phyloP scores from a whole-genome alignment of 139 green algal genomes.

The Tetradesmus lagerheimii region DNA sequence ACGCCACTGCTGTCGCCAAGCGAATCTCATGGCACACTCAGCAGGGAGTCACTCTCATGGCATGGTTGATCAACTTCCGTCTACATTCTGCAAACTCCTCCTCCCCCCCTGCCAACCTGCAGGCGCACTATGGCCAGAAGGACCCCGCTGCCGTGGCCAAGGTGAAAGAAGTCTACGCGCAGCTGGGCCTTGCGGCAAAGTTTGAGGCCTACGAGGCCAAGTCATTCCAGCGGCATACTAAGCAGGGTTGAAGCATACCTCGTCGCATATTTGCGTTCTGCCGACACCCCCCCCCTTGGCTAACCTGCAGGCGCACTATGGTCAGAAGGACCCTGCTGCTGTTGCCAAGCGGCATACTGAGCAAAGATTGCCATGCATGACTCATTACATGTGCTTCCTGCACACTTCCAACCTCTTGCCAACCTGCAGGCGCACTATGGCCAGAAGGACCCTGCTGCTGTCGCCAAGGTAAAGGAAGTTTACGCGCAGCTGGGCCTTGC shows the following conservation, averaged over 20 bases:
- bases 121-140: constrained; percentile 93
- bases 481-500: constrained; percentile 92
- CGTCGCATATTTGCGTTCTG: no score
- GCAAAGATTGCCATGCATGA: no score
- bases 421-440: constrained; percentile 90
- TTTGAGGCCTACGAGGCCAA: constrained; percentile 93
- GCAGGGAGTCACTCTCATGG: no score
- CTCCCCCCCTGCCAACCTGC: not conserved
- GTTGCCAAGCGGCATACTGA: no score
- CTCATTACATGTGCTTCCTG: no score
- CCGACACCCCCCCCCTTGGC: not conserved
- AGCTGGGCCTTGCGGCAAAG: constrained; percentile 86
- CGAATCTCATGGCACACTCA: no score
- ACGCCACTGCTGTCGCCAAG: no score
- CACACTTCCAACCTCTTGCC: not conserved
- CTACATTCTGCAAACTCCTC: no score
- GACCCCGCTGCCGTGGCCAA: constrained; percentile 77
- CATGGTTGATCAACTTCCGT: no score
- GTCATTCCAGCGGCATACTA: no score
- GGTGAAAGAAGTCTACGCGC: constrained; percentile 93
- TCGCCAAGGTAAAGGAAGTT: constrained; percentile 90
- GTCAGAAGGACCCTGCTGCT: constrained; percentile 76
- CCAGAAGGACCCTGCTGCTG: constrained; percentile 75
- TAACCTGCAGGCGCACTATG: constrained; percentile 87
- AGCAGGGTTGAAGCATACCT: no score